Base-by-base conservation (phyloP, 2,329 filamentous ascomycete species). In the Colletotrichum chrysophilum region DNA sequence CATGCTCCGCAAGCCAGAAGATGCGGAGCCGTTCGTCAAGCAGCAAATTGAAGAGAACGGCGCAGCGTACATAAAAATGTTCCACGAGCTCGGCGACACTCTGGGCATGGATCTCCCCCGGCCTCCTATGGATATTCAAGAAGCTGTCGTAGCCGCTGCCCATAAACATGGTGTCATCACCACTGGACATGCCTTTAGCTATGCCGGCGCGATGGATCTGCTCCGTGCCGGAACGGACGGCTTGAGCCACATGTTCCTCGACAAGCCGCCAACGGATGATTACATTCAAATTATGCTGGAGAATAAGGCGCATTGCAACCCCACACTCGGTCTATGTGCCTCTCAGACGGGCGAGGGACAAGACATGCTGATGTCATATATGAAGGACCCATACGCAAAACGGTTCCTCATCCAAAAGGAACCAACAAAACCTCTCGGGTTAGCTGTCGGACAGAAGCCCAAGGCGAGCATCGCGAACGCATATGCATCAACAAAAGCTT, bases 11-110 rank as follows among this genome's bases (percentile, higher is more conserved):
- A 84, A 82, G 5, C 78, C 81, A 10, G 81, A 85, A 43, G 87
- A 84, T 28, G 88, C 87, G 2, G 77, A 83, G 3, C 78, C 83
- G 18, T 89, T 86, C 74, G 80, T 89, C 4, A 80, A 84, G 14
- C 83, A 85, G 75, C 83, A 84, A 3, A 38, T 66, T 16, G 30
- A 71, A 26, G 56, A 70, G 28, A 36, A 32, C 7, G 86, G 88
- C 70, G 86, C 85, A 3, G 85, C 88, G 74, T 89, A 89, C 80
- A 87, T 89, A 78, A 90, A 89, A 78, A 79, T 89, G 64, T 88
- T 90, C 84, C 87, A 89, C 76, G 88, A 90, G 77, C 84, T 82
- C 67, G 88, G 88, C 4, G 82, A 79, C 9, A 79, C 82, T 10
- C 81, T 89, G 79, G 84, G 84, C 4, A 71, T 80, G 32, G 74